Evolutionary conservation across 1,284 basidiomycete species (phyloP), one percentile per base, ranked within the genome.

Genomic region (Pisolithus thermaeus): DNA sequence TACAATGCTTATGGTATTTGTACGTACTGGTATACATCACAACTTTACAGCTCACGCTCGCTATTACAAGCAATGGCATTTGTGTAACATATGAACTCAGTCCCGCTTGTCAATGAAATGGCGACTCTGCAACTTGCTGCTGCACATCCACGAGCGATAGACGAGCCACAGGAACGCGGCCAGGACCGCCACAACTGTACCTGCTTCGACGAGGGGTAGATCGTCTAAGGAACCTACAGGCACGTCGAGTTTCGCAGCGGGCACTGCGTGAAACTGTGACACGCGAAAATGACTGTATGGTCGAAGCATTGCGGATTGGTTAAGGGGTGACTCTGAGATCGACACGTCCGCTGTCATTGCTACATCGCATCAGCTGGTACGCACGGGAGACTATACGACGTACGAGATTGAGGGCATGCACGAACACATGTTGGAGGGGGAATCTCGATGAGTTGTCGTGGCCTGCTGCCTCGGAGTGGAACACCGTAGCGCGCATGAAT

Each of bases 401-500:
- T 22, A 66, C 68, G 48, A 41, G 61, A 55, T 11, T 28, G 12
- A 30, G 55, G 53, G 52, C 65, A 66, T 14, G 62, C 68, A 65
- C 65, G 64, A 46, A 66, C 68, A 36, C 55, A 59, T 3, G 44
- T 39, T 9, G 68, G 65, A n/a, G 65, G 46, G 9, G 50, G 40
- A 45, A 66, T 45, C 7, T 52, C 25, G 45, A 68, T 56, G 2
- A 50, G 45, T 11, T 55, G 54, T 40, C 28, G n/a, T 25, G 51
- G 47, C 27, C 22, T 23, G 41, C 20, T 43, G 27, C 42, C 49
- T 16, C 25, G 32, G 28, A 49, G 40, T 35, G 65, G 64, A 43
- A 57, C 50, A 38, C 62, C 65, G 43, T 66, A 66, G 22, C 65
- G 66, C 23, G 59, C 62, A 40, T 66, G 65, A 37, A 66, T 42